A percentile compares a stretch with the other conserved stretches of the same genome.
Conservation (phyloP, 345 rosid species). For the Linum trigynum region DNA sequence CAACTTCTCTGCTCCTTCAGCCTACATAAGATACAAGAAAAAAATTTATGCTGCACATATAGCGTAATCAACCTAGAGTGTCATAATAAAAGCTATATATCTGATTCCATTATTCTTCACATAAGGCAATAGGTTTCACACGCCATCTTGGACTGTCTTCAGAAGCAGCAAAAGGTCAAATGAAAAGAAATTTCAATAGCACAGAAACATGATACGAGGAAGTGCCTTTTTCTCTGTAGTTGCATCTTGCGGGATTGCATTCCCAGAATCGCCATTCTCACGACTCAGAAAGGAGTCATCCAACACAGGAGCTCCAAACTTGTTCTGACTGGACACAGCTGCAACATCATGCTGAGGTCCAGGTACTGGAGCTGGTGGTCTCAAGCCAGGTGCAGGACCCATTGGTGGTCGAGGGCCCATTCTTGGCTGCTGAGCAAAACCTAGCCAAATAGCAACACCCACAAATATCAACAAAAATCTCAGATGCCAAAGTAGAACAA, state of each 20-base stretch:
- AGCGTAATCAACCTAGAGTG: background rate
- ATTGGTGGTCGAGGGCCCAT: conserved; percentile 39
- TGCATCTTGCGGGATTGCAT: conserved; percentile 34
- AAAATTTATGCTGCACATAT: background rate
- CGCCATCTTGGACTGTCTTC: background rate
- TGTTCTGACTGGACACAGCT: conserved; percentile 39
- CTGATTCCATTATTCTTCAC: background rate
- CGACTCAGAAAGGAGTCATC: conserved; percentile 57
- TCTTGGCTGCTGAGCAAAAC: conserved; percentile 57
- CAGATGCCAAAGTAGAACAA: conserved; percentile 14
- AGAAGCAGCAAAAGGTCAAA: background rate
- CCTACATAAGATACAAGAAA: conserved; percentile 24
- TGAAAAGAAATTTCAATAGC: background rate
- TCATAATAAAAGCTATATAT: background rate
- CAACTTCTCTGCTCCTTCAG: conserved; percentile 27
- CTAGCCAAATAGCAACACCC: conserved; percentile 24
- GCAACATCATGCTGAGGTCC: conserved; percentile 36
- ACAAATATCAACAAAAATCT: conserved; percentile 16
- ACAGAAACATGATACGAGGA: background rate
- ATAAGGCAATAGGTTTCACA: background rate
- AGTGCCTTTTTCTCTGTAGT: conserved; percentile 51
- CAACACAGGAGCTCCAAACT: conserved; percentile 33
- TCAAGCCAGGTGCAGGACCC: conserved; percentile 39
- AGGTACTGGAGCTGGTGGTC: conserved; percentile 54
- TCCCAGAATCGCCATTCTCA: conserved; percentile 34